Percentiles rank a stretch among this genome's conserved stretches.
Conservation (phyloP, 73 alveolate genomes). For the Breviolum minutum region DNA sequence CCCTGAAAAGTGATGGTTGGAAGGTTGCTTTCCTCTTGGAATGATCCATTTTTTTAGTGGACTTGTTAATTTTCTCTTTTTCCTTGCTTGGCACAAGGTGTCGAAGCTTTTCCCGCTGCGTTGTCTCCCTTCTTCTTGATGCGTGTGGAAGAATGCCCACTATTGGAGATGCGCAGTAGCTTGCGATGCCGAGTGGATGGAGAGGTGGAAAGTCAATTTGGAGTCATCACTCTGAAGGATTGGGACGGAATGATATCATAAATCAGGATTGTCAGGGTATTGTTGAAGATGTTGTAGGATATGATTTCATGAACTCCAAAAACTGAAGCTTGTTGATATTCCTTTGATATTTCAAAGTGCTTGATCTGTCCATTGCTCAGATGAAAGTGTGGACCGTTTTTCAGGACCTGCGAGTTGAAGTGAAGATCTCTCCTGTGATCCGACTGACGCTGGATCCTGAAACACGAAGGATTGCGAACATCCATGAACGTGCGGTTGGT, state of each 20-base stretch:
- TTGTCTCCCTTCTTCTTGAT: constrained; percentile 63
- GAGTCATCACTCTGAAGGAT: background rate
- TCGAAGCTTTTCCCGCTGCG: constrained; percentile 30
- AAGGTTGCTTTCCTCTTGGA: no score
- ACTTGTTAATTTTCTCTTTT: no score
- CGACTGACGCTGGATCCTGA: constrained; percentile 84
- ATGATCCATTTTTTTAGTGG: no score
- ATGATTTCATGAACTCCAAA: no score
- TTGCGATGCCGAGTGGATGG: constrained; percentile 53
- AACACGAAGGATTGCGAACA: constrained; percentile 53
- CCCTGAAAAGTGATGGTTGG: no score
- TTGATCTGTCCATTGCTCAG: no score
- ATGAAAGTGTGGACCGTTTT: no score
- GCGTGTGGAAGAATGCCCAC: constrained; percentile 59
- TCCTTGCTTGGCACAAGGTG: background rate
- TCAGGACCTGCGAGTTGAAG: constrained; percentile 18
- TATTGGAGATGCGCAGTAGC: constrained; percentile 17
- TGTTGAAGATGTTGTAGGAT: no score
- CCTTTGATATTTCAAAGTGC: background rate
- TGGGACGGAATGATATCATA: no score
- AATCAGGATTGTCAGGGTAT: no score
- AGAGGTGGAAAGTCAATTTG: constrained; percentile 30
- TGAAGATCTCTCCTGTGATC: constrained; percentile 80
- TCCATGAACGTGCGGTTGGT: constrained; percentile 52
- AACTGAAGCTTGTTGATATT: no score